Percentiles rank a stretch among this genome's conserved stretches.
Conservation (phyloP, 164 flowering plant genomes). For the Tinospora cordifolia region DNA sequence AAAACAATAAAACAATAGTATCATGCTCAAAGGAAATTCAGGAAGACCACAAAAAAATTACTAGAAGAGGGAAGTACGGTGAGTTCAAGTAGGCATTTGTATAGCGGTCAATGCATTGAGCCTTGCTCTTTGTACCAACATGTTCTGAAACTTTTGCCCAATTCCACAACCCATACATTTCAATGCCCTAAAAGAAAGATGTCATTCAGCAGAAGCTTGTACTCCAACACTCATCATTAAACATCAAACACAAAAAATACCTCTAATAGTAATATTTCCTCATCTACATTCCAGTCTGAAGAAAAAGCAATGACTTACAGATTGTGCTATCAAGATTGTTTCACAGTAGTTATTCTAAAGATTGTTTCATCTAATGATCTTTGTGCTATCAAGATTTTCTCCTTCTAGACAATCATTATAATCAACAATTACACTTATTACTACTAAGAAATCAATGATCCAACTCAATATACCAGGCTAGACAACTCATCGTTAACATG, state of each 20-base stretch:
- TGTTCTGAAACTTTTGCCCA: conserved; percentile 93
- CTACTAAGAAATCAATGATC: too few relatives aligned
- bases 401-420: too few relatives aligned
- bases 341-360: too few relatives aligned
- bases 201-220: neutral
- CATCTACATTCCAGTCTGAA: conserved; percentile 97
- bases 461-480: too few relatives aligned
- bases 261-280: conserved; percentile 87
- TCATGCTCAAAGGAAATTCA: neutral
- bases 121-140: conserved; percentile 65
- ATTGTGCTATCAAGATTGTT: conserved; percentile 86
- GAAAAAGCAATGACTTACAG: conserved; percentile 75
- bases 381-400: too few relatives aligned
- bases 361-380: too few relatives aligned
- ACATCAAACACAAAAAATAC: conserved; percentile 27
- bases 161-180: conserved; percentile 91
- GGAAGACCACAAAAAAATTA: conserved; percentile 20
- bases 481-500: too few relatives aligned
- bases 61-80: conserved; percentile 89
- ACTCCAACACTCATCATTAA: neutral
- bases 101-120: conserved; percentile 74
- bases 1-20: neutral
- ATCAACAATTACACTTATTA: too few relatives aligned
- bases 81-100: conserved; percentile 68
- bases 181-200: conserved; percentile 56